A percentile compares a stretch with the other conserved stretches of the same genome.
Conservation (phyloP, 768 basidiomycete species). For the Leccinellum luteum region DNA sequence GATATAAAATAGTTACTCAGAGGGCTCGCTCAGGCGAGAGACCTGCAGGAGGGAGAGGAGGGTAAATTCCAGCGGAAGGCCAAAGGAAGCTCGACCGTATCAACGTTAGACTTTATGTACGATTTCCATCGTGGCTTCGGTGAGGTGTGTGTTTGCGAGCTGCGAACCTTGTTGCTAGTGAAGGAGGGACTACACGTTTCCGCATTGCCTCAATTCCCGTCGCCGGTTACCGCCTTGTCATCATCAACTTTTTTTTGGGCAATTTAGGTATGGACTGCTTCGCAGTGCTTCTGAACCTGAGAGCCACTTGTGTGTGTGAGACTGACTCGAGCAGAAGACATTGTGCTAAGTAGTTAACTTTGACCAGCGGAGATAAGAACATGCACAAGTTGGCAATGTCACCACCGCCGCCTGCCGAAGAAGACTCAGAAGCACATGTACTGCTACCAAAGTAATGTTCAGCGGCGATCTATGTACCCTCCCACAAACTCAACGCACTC, state of each 20-base stretch:
- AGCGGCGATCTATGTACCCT: slow-evolving; percentile 19
- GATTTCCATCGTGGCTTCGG: slow-evolving; percentile 35
- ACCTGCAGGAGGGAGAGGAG: slow-evolving; percentile 12
- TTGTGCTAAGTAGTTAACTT: not conserved
- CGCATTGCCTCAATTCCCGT: slow-evolving; percentile 33
- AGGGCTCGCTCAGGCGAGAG: slow-evolving; percentile 10
- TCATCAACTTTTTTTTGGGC: slow-evolving; percentile 16
- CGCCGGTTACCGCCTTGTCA: slow-evolving; percentile 30
- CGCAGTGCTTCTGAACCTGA: slow-evolving; percentile 19
- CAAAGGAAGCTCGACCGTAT: slow-evolving; percentile 8
- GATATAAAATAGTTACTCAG: slow-evolving; percentile 23
- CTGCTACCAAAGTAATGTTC: not conserved
- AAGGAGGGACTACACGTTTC: slow-evolving; percentile 20
- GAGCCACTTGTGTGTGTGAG: not conserved
- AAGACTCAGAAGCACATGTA: not conserved
- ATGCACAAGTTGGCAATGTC: slow-evolving; percentile 4
- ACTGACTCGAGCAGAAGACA: not conserved
- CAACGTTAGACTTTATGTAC: slow-evolving; percentile 28
- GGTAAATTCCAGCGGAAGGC: slow-evolving; percentile 18
- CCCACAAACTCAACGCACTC: not conserved
- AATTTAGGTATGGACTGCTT: slow-evolving; percentile 11
- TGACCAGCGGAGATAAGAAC: not conserved
- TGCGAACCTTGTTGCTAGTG: slow-evolving; percentile 17
- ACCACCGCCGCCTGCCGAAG: not conserved
- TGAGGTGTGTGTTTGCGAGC: slow-evolving; percentile 26